Evolutionary conservation across 2,329 filamentous ascomycete genomes (phyloP), one percentile per base, ranked within the genome.

Genomic region (Passalora sequoiae): DNA sequence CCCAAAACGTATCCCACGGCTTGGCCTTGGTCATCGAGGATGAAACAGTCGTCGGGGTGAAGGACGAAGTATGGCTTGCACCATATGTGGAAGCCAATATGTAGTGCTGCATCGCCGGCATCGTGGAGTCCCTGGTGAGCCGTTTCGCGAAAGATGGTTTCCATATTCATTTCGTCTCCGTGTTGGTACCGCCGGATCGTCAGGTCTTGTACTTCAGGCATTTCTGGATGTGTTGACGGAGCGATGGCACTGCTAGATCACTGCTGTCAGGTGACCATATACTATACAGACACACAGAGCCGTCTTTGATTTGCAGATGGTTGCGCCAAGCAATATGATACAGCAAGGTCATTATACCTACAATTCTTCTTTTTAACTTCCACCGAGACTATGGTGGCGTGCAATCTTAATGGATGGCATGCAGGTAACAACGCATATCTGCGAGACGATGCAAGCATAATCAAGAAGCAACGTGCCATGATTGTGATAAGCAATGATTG

Each of bases 1-100:
- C 64, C 65, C 33, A 67, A 60, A 19, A 65, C 63, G 45, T 67
- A 68, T n/a, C 65, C 64, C 4, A 67, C 60, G 0, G 59, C 60
- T 13, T 51, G 49, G 1, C 61, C 63, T 21, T 60, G 61, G 40
- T 60, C 54, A 36, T 66, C 65, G 12, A 68, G 55, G 1, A 67
- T 59, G 44, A 65, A 61, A 43, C 63, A 65, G 15, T 60, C 62
- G 12, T 43, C 29, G 2, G 61, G 60, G 0, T 54, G 51, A 4
- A 65, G 52, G 38, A 42, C 28, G 35, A 63, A 44, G 47, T 66
- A 68, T 7, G 60, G 49, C 24, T 51, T 57, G 50, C 62, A 66
- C 59, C 59, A 47, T 24, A 40, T 38, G 20, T 47, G 36, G 15
- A 38, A 43, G 30, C 40, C 28, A 8, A 42, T 30, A 8, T 27